phyloP scores from a whole-genome alignment of 2,329 filamentous ascomycete species.

The Diaporthe sp. region DNA sequence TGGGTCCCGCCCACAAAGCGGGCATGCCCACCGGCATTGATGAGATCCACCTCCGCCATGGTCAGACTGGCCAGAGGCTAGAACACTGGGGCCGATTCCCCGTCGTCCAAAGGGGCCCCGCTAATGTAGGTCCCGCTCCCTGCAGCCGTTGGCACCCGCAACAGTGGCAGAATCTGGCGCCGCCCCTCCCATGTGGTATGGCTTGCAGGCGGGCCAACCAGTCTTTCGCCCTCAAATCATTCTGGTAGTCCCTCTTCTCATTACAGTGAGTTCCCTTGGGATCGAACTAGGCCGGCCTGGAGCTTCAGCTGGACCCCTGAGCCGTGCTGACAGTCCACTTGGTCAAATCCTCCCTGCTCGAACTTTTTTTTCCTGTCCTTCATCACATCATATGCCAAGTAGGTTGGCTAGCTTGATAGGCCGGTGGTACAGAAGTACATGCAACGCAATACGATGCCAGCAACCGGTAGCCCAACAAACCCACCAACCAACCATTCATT shows the following conservation, averaged over 20 bases:
- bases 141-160: slow-evolving; percentile 16
- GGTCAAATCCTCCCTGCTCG: neutral
- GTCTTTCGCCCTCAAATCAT: neutral
- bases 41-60: slow-evolving; percentile 31
- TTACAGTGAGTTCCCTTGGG: neutral
- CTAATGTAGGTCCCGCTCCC: slow-evolving; percentile 36
- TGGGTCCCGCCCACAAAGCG: slow-evolving; percentile 24
- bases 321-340: slow-evolving; percentile 18
- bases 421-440: slow-evolving; percentile 3
- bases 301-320: slow-evolving; percentile 22
- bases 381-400: neutral
- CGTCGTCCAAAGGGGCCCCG: slow-evolving; percentile 17
- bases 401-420: neutral
- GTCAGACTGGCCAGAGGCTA: slow-evolving; percentile 16
- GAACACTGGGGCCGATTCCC: slow-evolving; percentile 8
- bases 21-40: slow-evolving; percentile 33
- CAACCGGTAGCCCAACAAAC: neutral
- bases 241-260: neutral
- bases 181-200: slow-evolving; percentile 23
- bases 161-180: neutral
- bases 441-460: neutral
- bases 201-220: slow-evolving; percentile 21
- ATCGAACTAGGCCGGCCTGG: slow-evolving; percentile 9
- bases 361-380: neutral
- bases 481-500: neutral